Evolutionary conservation across 1,284 basidiomycete species (phyloP).

Genomic region (Apiotrichum montevideense): DNA sequence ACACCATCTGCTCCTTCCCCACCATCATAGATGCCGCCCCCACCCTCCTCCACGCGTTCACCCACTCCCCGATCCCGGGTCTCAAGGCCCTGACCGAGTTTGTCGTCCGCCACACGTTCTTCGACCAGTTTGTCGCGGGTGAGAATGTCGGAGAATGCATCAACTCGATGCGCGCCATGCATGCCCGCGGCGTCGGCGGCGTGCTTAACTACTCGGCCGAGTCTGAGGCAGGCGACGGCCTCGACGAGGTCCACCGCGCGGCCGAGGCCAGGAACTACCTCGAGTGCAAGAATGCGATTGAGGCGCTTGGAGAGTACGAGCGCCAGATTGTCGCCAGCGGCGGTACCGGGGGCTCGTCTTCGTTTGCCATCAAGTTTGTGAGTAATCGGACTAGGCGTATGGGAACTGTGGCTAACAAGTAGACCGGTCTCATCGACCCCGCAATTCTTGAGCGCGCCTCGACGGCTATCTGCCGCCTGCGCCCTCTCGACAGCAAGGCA

Average conservation of each 20-base stretch:
- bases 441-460: slow-evolving; percentile 44
- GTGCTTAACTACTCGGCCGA: slow-evolving; percentile 81
- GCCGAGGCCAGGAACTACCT: slow-evolving; percentile 8
- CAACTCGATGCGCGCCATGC: slow-evolving; percentile 59
- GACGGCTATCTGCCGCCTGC: slow-evolving; percentile 42
- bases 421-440: slow-evolving; percentile 46
- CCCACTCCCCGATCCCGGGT: slow-evolving; percentile 57
- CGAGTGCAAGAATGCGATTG: slow-evolving; percentile 59
- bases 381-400: slow-evolving; percentile 22
- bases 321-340: slow-evolving; percentile 44
- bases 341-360: slow-evolving; percentile 54
- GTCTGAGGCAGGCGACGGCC: slow-evolving; percentile 55
- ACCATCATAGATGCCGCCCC: slow-evolving; percentile 71
- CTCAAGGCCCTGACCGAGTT: slow-evolving; percentile 61
- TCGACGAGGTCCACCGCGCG: slow-evolving; percentile 2
- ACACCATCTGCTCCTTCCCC: slow-evolving; percentile 70
- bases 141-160: slow-evolving; percentile 68
- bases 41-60: slow-evolving; percentile 57
- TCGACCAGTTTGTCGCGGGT: slow-evolving; percentile 76
- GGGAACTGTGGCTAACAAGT: background rate
- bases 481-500: slow-evolving; percentile 17
- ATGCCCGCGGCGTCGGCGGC: slow-evolving; percentile 64
- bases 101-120: slow-evolving; percentile 76
- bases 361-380: slow-evolving; percentile 76
- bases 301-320: slow-evolving; percentile 73